These are phyloP conservation scores for Xylariales sp. DNA, from an alignment of 2,329 filamentous ascomycete genomes.

Conservation along the genomic window DNA sequence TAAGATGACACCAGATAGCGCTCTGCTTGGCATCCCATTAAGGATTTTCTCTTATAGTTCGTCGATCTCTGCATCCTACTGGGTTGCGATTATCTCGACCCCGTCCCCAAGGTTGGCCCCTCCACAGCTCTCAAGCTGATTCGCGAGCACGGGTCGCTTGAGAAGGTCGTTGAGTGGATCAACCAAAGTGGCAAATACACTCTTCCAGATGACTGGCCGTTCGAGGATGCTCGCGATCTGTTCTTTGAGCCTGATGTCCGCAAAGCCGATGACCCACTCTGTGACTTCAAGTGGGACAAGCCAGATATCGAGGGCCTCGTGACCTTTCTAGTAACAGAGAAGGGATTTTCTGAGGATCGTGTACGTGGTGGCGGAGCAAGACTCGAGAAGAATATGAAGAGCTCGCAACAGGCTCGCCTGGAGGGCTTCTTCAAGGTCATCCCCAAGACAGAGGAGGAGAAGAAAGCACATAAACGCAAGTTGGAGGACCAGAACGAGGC, in stretches of 20 bases:
- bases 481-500: conserved; percentile 86
- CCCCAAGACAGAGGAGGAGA: conserved; percentile 82
- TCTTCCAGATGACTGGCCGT: conserved; percentile 96
- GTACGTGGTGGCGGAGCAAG: conserved; percentile 74
- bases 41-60: too few relatives aligned
- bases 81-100: conserved; percentile 96
- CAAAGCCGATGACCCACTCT: conserved; percentile 74
- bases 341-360: conserved; percentile 94
- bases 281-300: conserved; percentile 97
- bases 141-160: conserved; percentile 82
- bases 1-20: conserved; percentile 30
- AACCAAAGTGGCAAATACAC: conserved; percentile 75
- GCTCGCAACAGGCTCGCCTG: conserved; percentile 80
- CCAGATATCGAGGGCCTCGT: conserved; percentile 88
- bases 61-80: conserved; percentile 97
- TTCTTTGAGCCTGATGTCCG: conserved; percentile 91
- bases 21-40: not conserved
- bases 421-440: conserved; percentile 97
- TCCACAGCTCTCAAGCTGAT: conserved; percentile 91
- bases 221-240: conserved; percentile 80
- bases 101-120: conserved; percentile 90
- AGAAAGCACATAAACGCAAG: conserved; percentile 84
- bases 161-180: conserved; percentile 79
- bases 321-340: conserved; percentile 85
- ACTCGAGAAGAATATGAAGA: conserved; percentile 86